These are phyloP conservation scores for Chiua virens DNA, from an alignment of 768 basidiomycete genomes.

Conservation along the genomic window DNA sequence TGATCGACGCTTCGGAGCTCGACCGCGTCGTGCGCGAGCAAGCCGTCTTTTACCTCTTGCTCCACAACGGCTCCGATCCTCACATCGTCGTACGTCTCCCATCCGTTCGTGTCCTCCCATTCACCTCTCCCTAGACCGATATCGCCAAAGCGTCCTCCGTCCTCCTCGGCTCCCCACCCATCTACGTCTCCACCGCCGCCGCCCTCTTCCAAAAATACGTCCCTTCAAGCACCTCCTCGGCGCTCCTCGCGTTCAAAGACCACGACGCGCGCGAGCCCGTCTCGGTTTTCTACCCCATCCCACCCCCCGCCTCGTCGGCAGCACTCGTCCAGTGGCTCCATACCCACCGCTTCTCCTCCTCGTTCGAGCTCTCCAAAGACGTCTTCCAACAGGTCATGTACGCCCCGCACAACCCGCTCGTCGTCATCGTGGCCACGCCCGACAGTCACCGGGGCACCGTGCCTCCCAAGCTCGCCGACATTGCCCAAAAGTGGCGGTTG, in stretches of 20 bases:
- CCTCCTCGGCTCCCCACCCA: slow-evolving; percentile 47
- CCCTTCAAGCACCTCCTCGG: slow-evolving; percentile 47
- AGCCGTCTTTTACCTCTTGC: slow-evolving; percentile 44
- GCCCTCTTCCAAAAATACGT: slow-evolving; percentile 38
- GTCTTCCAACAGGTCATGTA: slow-evolving; percentile 89
- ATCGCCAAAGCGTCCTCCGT: slow-evolving; percentile 58
- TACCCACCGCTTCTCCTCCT: slow-evolving; percentile 68
- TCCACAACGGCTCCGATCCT: slow-evolving; percentile 40
- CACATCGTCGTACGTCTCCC: slow-evolving; percentile 32
- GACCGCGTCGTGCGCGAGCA: slow-evolving; percentile 12
- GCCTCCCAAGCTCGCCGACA: slow-evolving; percentile 45
- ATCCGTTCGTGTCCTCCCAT: too few relatives aligned
- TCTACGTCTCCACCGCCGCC: slow-evolving; percentile 41
- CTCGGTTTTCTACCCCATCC: slow-evolving; percentile 37
- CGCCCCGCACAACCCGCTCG: slow-evolving; percentile 68
- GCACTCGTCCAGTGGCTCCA: slow-evolving; percentile 56
- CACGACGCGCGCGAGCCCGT: slow-evolving; percentile 48
- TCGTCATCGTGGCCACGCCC: slow-evolving; percentile 67
- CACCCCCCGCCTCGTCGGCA: neutral
- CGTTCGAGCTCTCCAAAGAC: slow-evolving; percentile 71
- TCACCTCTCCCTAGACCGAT: slow-evolving; percentile 37
- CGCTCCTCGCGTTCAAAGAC: slow-evolving; percentile 68
- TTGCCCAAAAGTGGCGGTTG: slow-evolving; percentile 61
- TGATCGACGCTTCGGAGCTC: slow-evolving; percentile 10
- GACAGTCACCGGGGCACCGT: slow-evolving; percentile 40